Percentiles rank a stretch among this genome's conserved stretches.
phyloP scores from a whole-genome alignment of 1,139 yeast genomes.

The Yamadazyma sp. region DNA sequence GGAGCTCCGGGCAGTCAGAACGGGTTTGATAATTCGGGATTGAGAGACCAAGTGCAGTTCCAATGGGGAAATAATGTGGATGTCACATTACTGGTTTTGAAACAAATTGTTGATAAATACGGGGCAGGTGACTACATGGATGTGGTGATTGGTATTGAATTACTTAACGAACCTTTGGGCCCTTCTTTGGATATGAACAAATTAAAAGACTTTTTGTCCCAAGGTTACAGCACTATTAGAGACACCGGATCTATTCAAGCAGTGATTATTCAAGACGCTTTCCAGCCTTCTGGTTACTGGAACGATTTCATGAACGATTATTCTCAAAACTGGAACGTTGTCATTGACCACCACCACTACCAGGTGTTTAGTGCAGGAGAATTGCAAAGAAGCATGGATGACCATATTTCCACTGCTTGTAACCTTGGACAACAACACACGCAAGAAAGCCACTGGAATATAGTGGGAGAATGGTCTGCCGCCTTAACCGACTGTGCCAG shows the following conservation, averaged over 20 bases:
- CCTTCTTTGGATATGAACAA: constrained; percentile 57
- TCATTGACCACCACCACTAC: constrained; percentile 89
- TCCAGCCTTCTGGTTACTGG: constrained; percentile 63
- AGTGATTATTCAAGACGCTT: constrained; percentile 73
- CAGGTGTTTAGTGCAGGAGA: constrained; percentile 76
- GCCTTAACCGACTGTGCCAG: constrained; percentile 91
- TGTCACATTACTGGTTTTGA: constrained; percentile 52
- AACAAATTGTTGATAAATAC: constrained; percentile 54
- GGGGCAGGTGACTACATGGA: constrained; percentile 65
- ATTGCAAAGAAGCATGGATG: constrained; percentile 54
- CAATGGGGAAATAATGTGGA: constrained; percentile 50
- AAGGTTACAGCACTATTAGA: constrained; percentile 58
- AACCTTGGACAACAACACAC: constrained; percentile 51
- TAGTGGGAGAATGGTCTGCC: constrained; percentile 91
- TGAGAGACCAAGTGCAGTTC: constrained; percentile 64
- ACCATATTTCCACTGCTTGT: constrained; percentile 66
- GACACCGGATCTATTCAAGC: constrained; percentile 48
- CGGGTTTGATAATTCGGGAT: constrained; percentile 94
- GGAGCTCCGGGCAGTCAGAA: constrained; percentile 98
- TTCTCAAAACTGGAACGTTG: constrained; percentile 58
- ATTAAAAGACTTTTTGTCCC: constrained; percentile 55
- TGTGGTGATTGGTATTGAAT: constrained; percentile 79
- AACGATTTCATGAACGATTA: constrained; percentile 44
- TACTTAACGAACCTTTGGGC: constrained; percentile 89
- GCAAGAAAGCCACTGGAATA: constrained; percentile 67